Percentiles rank a stretch among this genome's conserved stretches.
phyloP scores from a whole-genome alignment of 129 eudicot species.

The Flaveria linearis region DNA sequence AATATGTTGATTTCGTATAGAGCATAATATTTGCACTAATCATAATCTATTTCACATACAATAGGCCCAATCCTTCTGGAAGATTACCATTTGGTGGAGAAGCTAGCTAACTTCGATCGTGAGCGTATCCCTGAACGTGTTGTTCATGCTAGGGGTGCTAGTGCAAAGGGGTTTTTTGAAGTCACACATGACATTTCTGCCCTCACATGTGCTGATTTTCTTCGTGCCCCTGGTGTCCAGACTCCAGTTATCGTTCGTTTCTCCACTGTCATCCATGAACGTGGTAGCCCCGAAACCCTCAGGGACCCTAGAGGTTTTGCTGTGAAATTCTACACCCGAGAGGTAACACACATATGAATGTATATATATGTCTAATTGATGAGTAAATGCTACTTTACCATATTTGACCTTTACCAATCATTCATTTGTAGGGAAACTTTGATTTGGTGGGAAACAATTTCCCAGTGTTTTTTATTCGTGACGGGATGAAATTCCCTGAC shows the following conservation, averaged over 20 bases:
- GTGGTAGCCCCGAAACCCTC: conserved; percentile 88
- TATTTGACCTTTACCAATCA: not conserved
- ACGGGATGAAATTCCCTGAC: conserved; percentile 87
- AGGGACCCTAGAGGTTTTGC: conserved; percentile 93
- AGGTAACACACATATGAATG: conserved; percentile 42
- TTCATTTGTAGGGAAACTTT: conserved; percentile 62
- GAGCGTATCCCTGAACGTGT: conserved; percentile 93
- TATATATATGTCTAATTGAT: not conserved
- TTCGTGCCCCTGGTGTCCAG: conserved; percentile 83
- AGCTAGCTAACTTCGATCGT: conserved; percentile 76
- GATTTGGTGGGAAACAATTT: conserved; percentile 91
- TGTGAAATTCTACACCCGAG: conserved; percentile 84
- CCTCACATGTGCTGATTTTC: conserved; percentile 89
- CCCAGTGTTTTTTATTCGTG: conserved; percentile 77
- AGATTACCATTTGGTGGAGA: conserved; percentile 92
- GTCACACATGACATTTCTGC: conserved; percentile 53
- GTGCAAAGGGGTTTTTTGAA: conserved; percentile 20
- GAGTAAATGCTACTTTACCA: not conserved
- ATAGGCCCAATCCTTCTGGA: conserved; percentile 90
- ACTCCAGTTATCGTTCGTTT: conserved; percentile 89
- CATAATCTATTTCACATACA: not conserved
- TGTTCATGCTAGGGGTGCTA: conserved; percentile 75
- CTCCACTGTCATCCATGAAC: conserved; percentile 88
- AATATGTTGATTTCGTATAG: not conserved
- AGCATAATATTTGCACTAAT: not conserved